Percentiles rank a stretch among this genome's conserved stretches.
phyloP scores from a whole-genome alignment of 2,329 filamentous ascomycete genomes.

The Ceratocystis smalleyi region DNA sequence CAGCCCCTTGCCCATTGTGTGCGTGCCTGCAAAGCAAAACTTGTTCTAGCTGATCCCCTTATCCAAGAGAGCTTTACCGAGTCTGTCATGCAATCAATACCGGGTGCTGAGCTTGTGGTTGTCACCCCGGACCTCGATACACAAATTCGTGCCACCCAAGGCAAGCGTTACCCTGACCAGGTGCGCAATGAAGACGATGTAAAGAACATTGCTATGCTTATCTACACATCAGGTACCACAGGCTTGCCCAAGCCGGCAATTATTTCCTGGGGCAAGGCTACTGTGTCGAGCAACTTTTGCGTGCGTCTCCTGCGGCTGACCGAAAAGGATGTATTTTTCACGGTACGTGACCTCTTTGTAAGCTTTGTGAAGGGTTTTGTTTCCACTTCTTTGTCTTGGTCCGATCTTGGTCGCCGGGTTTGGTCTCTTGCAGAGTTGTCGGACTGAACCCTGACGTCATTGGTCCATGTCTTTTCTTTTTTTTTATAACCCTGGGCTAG shows the following conservation, averaged over 20 bases:
- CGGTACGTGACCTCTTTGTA: slow-evolving; percentile 32
- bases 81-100: slow-evolving; percentile 37
- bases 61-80: slow-evolving; percentile 35
- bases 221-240: slow-evolving; percentile 77
- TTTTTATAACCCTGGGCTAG: background rate
- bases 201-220: slow-evolving; percentile 52
- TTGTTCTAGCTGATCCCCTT: slow-evolving; percentile 52
- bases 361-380: background rate
- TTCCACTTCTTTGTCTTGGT: background rate
- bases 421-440: slow-evolving; percentile 2
- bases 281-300: slow-evolving; percentile 37
- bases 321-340: slow-evolving; percentile 56
- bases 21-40: slow-evolving; percentile 45
- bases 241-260: slow-evolving; percentile 69
- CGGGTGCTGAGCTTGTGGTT: slow-evolving; percentile 42
- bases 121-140: slow-evolving; percentile 43
- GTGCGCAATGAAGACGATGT: slow-evolving; percentile 35
- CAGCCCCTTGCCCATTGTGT: slow-evolving; percentile 61
- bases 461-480: background rate
- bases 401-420: background rate
- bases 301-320: slow-evolving; percentile 41
- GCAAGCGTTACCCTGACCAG: slow-evolving; percentile 43
- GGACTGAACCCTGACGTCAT: background rate
- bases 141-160: slow-evolving; percentile 35
- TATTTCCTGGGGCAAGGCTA: slow-evolving; percentile 54